Conservation (phyloP, 1,284 basidiomycete genomes). For the Pseudozyma hubeiensis region DNA sequence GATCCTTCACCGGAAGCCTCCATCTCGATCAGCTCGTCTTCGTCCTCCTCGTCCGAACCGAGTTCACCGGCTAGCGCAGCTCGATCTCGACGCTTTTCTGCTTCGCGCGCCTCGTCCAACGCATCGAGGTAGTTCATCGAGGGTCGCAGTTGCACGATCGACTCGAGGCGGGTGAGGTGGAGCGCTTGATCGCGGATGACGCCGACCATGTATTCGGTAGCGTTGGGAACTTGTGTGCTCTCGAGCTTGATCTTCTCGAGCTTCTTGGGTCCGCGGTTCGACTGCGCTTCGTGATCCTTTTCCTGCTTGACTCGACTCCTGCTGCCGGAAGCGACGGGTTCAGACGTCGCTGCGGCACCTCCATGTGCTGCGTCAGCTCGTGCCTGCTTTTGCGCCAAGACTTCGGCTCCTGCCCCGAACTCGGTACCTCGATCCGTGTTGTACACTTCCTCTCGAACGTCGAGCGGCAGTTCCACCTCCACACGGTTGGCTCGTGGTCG, state of each 20-base stretch:
- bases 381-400: constrained; percentile 50
- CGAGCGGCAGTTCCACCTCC: constrained; percentile 65
- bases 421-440: constrained; percentile 59
- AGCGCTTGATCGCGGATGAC: constrained; percentile 62
- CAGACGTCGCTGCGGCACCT: constrained; percentile 15
- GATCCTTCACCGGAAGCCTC: constrained; percentile 40
- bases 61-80: constrained; percentile 46
- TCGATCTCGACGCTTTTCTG: constrained; percentile 55
- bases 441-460: constrained; percentile 62
- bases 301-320: constrained; percentile 41
- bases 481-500: constrained; percentile 61
- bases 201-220: constrained; percentile 66
- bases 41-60: constrained; percentile 55
- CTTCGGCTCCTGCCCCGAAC: constrained; percentile 47
- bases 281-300: constrained; percentile 32
- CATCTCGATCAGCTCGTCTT: constrained; percentile 51
- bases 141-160: constrained; percentile 62
- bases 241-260: constrained; percentile 64
- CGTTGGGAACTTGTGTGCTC: constrained; percentile 58
- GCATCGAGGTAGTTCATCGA: constrained; percentile 67
- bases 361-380: constrained; percentile 41
- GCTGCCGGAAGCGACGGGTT: constrained; percentile 14
- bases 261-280: constrained; percentile 40
- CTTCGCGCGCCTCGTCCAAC: constrained; percentile 54
- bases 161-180: constrained; percentile 61